Evolutionary conservation across 495 filamentous ascomycete genomes (phyloP), one percentile per base, ranked within the genome.

Genomic region (Lasiosphaeria ovina): DNA sequence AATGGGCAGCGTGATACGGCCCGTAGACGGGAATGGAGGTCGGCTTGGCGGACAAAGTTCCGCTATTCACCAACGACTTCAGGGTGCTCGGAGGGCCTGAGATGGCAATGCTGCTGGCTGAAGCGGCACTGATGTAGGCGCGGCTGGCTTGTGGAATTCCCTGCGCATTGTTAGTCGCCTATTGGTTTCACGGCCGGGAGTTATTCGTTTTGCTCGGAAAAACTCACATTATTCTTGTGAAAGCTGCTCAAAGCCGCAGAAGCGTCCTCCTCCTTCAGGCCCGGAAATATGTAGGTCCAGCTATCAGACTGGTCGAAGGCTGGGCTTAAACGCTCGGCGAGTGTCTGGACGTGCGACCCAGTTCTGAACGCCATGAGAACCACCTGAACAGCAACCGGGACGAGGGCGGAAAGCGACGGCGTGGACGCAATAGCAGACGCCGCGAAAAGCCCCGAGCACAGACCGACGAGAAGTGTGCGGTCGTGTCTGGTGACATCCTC

Each of bases 1-100:
- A 73, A 70, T 95, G 90, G 1, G 79, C 64, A 11, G 91, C 89
- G 74, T 96, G 92, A 66, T 91, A 95, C 2, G 91, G 89, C 1
- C 87, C 91, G 63, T 89, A 86, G 24, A 95, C 84, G 0, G 89
- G 85, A 48, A 89, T 83, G n/a, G 80, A 80, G 5, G 82, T 79
- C 2, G 81, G 81, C 64, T 86, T 86, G 54, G 80, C 71, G 54
- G 80, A 78, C 34, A 88, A 74, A 9, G 79, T 63, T 16, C 76
- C 72, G n/a, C 73, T 75, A 35, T 81, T 74, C 62, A 87, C 81
- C 32, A 94, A 77, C 1, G 77, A 66, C 47, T 80, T 76, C 12
- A 91, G 77, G 0, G 84, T 84, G 3, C 73, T 70, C 3, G 91
- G 91, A 3, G 91, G 88, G n/a, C 87, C 91, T 65, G 90, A 93